Conservation (phyloP, 257 asterid genomes). For the Salvia rosmarinus region DNA sequence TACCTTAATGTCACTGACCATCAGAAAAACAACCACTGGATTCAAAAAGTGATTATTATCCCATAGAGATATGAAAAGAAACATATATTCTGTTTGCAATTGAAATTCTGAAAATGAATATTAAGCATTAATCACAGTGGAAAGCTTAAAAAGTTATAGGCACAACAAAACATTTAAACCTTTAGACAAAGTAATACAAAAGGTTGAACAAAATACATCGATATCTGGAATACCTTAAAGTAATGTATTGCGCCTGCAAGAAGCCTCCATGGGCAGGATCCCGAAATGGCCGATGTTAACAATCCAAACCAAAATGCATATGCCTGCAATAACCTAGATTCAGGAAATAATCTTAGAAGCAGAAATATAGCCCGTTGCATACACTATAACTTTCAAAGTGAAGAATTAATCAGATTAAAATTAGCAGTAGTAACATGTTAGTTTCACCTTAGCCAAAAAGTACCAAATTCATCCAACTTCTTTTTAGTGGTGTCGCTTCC, state of each 20-base stretch:
- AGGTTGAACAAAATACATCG: neutral
- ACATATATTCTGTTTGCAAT: too few relatives aligned
- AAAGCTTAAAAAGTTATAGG: neutral
- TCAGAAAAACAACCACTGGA: too few relatives aligned
- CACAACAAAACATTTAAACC: neutral
- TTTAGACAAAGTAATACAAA: slow-evolving; percentile 12
- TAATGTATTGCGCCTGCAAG: slow-evolving; percentile 94
- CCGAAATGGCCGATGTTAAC: slow-evolving; percentile 97
- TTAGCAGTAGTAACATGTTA: slow-evolving; percentile 26
- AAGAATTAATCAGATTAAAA: slow-evolving; percentile 27
- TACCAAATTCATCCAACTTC: slow-evolving; percentile 96
- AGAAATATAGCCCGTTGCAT: slow-evolving; percentile 25
- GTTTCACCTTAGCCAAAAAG: slow-evolving; percentile 87
- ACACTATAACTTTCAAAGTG: slow-evolving; percentile 23
- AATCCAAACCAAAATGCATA: slow-evolving; percentile 93
- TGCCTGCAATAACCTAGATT: slow-evolving; percentile 95
- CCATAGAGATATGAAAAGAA: too few relatives aligned
- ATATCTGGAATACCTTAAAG: slow-evolving; percentile 90
- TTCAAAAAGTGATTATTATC: too few relatives aligned
- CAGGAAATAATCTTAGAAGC: slow-evolving; percentile 41
- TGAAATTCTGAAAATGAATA: neutral
- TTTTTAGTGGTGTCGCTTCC: slow-evolving; percentile 97
- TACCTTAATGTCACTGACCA: too few relatives aligned
- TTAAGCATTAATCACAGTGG: slow-evolving; percentile 13
- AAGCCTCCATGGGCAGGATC: slow-evolving; percentile 99